Evolutionary conservation across 768 basidiomycete genomes (phyloP), one percentile per base, ranked within the genome.

Genomic region (Arthromyces matolae): DNA sequence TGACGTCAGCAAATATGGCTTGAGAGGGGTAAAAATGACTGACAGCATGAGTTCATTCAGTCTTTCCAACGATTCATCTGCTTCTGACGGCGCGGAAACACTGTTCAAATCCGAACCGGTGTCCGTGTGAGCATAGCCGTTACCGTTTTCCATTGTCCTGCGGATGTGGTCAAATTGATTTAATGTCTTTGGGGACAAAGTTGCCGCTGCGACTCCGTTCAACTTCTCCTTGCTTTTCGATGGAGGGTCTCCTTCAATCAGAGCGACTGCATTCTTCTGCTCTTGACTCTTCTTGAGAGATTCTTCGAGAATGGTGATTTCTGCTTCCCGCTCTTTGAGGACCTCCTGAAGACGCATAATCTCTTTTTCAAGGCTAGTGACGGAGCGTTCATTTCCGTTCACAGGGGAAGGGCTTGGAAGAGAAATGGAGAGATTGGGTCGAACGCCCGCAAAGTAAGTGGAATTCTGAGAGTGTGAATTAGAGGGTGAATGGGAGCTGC

Each of bases 341-440:
- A 93, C 91, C 58, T 93, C 86, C 64, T 98, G 95, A 35, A 98
- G 69, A 49, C 93, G 84, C 86, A 93, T 93, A 49, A 97, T 91
- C 67, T 98, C 95, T 59, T 88, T 86, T 67, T 96, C 93, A 51
- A 96, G 75, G 63, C 93, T 93, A 14, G 78, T 72, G 6, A 84
- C 83, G 22, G 92, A 90, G 39, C 94, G 81, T 57, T 91, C 88
- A 49, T 76, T 75, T 8, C 63, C 52, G 16, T 51, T 51, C 28
- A 63, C 34, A 49, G 64, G 55, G 16, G 67, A 64, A n/a, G 64
- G 47, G 35, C 58, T 71, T 54, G 65, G 79, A 47, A 83, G 63
- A 23, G 81, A 79, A 43, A 86, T 75, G 33, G 78, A 80, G 25
- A 83, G 70, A 58, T 77, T 83, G 20, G 80, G 78, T n/a, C 76